Percentiles rank a stretch among this genome's conserved stretches.
Conservation (phyloP, 306 rosid species). For the Lotus japonicus region DNA sequence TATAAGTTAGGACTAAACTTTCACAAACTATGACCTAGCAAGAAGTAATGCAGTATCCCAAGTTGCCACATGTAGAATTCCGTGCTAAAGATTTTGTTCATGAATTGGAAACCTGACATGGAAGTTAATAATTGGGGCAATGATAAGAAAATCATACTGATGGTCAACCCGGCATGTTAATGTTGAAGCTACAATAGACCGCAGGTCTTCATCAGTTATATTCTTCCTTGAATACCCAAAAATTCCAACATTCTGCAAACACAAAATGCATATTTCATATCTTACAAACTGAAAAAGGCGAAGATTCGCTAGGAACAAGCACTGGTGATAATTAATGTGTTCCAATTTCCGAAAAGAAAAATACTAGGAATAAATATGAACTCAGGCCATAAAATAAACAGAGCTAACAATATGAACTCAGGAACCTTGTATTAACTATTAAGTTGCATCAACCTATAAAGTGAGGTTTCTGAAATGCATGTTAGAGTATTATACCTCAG, state of each 20-base stretch:
- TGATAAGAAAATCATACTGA: constrained; percentile 53
- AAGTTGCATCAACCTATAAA: not conserved
- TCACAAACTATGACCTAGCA: not conserved
- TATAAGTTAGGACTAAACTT: constrained; percentile 1
- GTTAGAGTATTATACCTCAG: constrained; percentile 46
- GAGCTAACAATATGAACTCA: too few relatives aligned
- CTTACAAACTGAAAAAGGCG: not conserved
- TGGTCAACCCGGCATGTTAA: constrained; percentile 91
- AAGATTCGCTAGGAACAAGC: constrained; percentile 1
- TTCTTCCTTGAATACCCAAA: constrained; percentile 90
- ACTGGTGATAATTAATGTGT: not conserved
- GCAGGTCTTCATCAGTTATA: constrained; percentile 71
- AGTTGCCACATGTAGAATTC: constrained; percentile 6
- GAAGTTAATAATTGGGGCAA: constrained; percentile 4
- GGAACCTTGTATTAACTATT: too few relatives aligned
- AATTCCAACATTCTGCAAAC: constrained; percentile 75
- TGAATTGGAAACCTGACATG: not conserved
- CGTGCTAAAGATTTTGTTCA: constrained; percentile 1
- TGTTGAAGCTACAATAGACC: constrained; percentile 72
- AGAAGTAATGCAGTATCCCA: constrained; percentile 9
- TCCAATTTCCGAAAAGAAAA: not conserved
- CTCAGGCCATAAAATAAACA: not conserved
- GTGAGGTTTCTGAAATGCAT: not conserved
- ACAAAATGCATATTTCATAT: constrained; percentile 11
- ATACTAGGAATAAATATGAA: not conserved